phyloP scores from a whole-genome alignment of 1,284 basidiomycete species.

The Rhodotorula sp. region DNA sequence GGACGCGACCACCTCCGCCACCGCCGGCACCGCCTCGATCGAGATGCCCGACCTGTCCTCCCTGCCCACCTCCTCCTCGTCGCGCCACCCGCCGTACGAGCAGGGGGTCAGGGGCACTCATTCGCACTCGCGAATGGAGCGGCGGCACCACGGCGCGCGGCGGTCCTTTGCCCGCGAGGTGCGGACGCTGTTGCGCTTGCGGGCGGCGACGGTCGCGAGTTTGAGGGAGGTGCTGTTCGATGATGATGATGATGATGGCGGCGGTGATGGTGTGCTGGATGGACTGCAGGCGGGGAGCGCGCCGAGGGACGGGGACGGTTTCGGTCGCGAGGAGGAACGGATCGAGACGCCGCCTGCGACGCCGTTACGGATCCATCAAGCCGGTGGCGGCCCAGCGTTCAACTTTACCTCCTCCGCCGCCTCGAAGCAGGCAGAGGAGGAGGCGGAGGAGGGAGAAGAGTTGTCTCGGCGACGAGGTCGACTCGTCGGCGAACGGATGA shows the following conservation, averaged over 20 bases:
- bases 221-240: conserved; percentile 14
- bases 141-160: neutral
- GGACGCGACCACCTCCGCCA: neutral
- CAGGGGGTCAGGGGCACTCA: too few species aligned
- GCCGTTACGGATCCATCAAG: too few species aligned
- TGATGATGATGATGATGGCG: neutral
- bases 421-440: neutral
- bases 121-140: too few species aligned
- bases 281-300: neutral
- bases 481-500: conserved; percentile 2
- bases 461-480: neutral
- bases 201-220: conserved; percentile 18
- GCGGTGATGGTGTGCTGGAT: neutral
- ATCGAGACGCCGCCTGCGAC: conserved; percentile 3
- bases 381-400: neutral
- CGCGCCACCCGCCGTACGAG: neutral
- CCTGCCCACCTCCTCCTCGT: neutral
- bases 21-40: neutral
- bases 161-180: conserved; percentile 12
- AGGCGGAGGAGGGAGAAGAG: neutral
- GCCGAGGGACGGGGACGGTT: neutral
- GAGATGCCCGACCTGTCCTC: neutral
- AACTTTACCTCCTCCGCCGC: neutral
- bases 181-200: conserved; percentile 8
- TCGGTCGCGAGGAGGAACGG: neutral